Conservation (phyloP, 208 protist species). For the Histomonas meleagridis region DNA sequence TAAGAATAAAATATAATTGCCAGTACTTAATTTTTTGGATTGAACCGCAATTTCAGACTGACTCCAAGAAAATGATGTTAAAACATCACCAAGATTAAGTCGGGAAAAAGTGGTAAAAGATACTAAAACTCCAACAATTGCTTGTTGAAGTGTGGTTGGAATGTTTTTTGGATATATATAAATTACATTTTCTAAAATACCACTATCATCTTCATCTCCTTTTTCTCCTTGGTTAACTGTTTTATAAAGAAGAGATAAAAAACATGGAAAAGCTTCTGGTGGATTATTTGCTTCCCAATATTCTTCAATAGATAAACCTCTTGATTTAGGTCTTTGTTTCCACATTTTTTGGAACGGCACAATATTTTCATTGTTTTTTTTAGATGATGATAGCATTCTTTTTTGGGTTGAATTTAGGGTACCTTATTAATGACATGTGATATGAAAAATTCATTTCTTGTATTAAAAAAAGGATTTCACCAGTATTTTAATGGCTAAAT, state of each 20-base stretch:
- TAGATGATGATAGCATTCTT: too few relatives aligned
- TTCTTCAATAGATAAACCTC: too few relatives aligned
- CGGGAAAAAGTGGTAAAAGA: not conserved
- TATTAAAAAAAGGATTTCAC: too few relatives aligned
- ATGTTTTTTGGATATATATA: not conserved
- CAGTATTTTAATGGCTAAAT: too few relatives aligned
- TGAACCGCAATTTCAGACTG: not conserved
- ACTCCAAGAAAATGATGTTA: slow-evolving; percentile 22
- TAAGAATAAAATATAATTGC: not conserved
- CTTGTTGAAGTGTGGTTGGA: not conserved
- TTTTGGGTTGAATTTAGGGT: too few relatives aligned
- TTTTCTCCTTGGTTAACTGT: not conserved
- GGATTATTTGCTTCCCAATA: too few relatives aligned
- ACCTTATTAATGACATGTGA: too few relatives aligned
- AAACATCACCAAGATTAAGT: not conserved
- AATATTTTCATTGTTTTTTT: too few relatives aligned
- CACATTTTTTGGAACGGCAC: too few relatives aligned
- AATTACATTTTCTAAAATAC: not conserved
- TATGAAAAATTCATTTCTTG: too few relatives aligned
- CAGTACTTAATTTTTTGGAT: not conserved
- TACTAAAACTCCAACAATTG: not conserved
- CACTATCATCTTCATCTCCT: not conserved
- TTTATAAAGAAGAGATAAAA: not conserved
- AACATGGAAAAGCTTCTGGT: not conserved
- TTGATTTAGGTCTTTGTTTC: too few relatives aligned